Conservation (phyloP, 1,139 yeast genomes). For the Candida glucosophila region DNA sequence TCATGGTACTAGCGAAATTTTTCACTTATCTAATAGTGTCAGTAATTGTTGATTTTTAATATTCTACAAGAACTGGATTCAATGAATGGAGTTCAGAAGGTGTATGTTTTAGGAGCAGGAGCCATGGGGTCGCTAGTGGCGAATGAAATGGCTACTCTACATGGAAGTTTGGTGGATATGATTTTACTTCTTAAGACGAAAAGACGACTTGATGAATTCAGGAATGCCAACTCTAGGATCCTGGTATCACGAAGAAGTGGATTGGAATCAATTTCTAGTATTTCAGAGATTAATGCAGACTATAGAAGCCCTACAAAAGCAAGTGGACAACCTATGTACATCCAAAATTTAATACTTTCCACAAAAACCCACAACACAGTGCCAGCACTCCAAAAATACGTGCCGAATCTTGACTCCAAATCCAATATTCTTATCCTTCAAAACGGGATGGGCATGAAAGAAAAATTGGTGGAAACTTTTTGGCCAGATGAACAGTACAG, state of each 20-base stretch:
- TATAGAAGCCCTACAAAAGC: conserved; percentile 4
- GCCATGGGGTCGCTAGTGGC: conserved; percentile 33
- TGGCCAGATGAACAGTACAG: conserved; percentile 41
- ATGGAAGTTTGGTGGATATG: conserved; percentile 14
- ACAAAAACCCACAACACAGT: conserved; percentile 57
- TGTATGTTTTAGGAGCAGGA: conserved; percentile 36
- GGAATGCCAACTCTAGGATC: conserved; percentile 5
- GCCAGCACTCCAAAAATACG: conserved; percentile 37
- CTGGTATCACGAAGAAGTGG: conserved; percentile 14
- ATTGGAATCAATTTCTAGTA: conserved; percentile 9
- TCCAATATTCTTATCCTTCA: conserved; percentile 65
- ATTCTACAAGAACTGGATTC: too few species aligned
- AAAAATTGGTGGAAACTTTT: conserved; percentile 39
- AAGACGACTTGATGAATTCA: conserved; percentile 29
- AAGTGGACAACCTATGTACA: conserved; percentile 13
- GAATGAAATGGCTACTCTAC: conserved; percentile 26
- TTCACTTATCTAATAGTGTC: too few species aligned
- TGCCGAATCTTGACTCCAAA: conserved; percentile 25
- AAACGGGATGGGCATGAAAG: conserved; percentile 67
- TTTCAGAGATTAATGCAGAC: conserved; percentile 6
- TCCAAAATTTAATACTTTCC: conserved; percentile 48
- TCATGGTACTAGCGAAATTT: too few species aligned
- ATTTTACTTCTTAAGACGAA: conserved; percentile 34
- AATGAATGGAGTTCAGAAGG: conserved; percentile 12
- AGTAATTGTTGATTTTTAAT: too few species aligned